Conservation (phyloP, 768 basidiomycete genomes). For the Boletus vinaceobasis region DNA sequence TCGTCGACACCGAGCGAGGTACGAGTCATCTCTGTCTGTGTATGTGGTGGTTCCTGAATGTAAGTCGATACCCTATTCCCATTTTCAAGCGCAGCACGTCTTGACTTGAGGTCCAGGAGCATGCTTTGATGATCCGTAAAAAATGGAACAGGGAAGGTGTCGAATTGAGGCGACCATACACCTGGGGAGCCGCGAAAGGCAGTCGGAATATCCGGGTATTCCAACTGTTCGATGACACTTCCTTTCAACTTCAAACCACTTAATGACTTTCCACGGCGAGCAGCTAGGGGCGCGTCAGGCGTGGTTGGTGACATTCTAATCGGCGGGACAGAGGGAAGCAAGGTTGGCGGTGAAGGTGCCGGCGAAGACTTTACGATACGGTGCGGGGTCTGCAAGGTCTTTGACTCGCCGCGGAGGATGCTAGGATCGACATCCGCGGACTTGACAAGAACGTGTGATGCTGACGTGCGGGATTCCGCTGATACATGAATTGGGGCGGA, state of each 20-base stretch:
- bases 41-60: constrained; percentile 1
- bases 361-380: constrained; percentile 1
- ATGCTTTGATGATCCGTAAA: constrained; percentile 36
- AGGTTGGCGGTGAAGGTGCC: not conserved
- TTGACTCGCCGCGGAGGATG: constrained; percentile 5
- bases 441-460: constrained; percentile 1
- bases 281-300: constrained; percentile 31
- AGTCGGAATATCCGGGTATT: constrained; percentile 42
- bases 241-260: constrained; percentile 27
- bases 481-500: not conserved
- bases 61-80: constrained; percentile 11
- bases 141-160: constrained; percentile 7
- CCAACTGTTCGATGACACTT: constrained; percentile 14
- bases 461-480: constrained; percentile 1
- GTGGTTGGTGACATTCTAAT: not conserved
- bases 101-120: constrained; percentile 34
- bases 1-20: constrained; percentile 29
- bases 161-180: constrained; percentile 30
- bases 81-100: constrained; percentile 27
- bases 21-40: not conserved
- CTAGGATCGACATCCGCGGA: constrained; percentile 7
- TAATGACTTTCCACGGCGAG: constrained; percentile 38
- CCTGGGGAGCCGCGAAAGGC: constrained; percentile 40
- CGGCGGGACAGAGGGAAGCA: not conserved
- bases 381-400: not conserved